phyloP scores from a whole-genome alignment of 495 filamentous ascomycete genomes.

The Filosporella fistucella region DNA sequence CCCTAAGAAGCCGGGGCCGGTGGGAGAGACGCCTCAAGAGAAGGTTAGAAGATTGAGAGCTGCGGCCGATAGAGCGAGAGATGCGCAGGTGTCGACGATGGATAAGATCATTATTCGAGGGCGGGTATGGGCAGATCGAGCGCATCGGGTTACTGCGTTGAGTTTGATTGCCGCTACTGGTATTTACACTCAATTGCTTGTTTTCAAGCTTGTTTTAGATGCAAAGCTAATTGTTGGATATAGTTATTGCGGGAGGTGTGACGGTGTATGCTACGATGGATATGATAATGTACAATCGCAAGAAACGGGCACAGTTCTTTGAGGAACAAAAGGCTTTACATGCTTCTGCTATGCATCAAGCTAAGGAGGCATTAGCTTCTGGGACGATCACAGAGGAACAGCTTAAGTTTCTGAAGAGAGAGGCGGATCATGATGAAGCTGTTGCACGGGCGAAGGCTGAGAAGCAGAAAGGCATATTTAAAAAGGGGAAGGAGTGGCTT shows the following conservation, averaged over 20 bases:
- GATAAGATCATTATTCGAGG: slow-evolving; percentile 67
- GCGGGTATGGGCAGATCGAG: slow-evolving; percentile 72
- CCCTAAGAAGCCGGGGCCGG: slow-evolving; percentile 20
- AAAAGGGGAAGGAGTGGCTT: slow-evolving; percentile 35
- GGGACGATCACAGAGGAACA: slow-evolving; percentile 60
- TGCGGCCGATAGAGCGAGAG: slow-evolving; percentile 65
- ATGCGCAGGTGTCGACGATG: slow-evolving; percentile 58
- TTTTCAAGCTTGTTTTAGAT: neutral
- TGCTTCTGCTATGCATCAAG: slow-evolving; percentile 43
- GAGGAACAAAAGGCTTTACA: slow-evolving; percentile 56
- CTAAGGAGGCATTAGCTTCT: slow-evolving; percentile 54
- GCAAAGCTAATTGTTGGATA: slow-evolving; percentile 14
- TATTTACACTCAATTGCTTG: slow-evolving; percentile 35
- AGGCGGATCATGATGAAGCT: slow-evolving; percentile 40
- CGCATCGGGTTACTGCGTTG: slow-evolving; percentile 72
- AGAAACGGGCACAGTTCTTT: slow-evolving; percentile 60
- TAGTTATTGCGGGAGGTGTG: slow-evolving; percentile 68
- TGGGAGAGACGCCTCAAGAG: slow-evolving; percentile 76
- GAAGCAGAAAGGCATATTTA: slow-evolving; percentile 30
- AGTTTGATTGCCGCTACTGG: slow-evolving; percentile 75
- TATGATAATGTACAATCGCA: slow-evolving; percentile 83
- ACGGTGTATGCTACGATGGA: slow-evolving; percentile 79
- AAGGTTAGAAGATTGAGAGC: slow-evolving; percentile 84
- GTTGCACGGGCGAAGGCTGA: slow-evolving; percentile 39
- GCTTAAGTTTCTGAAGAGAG: slow-evolving; percentile 51